Base-by-base conservation (phyloP, 805 yeast genomes). In the Metschnikowia picachoensis region DNA sequence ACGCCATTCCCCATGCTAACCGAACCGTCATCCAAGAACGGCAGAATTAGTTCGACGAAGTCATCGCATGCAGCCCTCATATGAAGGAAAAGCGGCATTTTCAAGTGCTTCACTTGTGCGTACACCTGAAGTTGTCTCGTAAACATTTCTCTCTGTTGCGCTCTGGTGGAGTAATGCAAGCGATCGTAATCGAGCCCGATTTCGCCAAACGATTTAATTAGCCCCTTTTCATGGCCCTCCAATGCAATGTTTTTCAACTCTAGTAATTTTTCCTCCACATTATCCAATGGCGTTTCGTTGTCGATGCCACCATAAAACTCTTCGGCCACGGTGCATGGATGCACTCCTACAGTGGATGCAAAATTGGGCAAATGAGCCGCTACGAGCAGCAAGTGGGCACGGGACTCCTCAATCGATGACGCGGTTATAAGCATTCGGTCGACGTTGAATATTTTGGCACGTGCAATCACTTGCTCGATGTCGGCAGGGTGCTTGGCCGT, bases 161-260 rank as follows among this genome's bases (percentile, higher is more conserved):
- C 83, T 46, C 73, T 79, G 2, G 86, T 70, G 0, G 97, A 79
- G 59, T 80, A 86, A 56, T 87, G 83, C 41, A 94, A 68, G 49
- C 99, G 70, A 64, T 94, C 99, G 61, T 91, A 92, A 61, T 94
- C 99, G 39, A 94, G 71, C 0, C 99, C 99, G 41, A 94, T 81
- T 66, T 94, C 99, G 12, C 99, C 99, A 67, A 91, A 84, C 1
- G 97, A 94, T 57, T 77, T 78, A 27, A 94, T 85, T 3, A 68
- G 56, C 1, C 85, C 85, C 12, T 60, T 53, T 8, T 68, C 59
- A 29, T 65, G 60, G 5, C 89, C 86, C 1, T 66, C 55, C 6
- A 63, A 49, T 0, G 81, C 78, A n/a, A 85, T 54, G 2, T 65
- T 53, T 50, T 76, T 73, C 38, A 94, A 64, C 25, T 71, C 61